phyloP scores from a whole-genome alignment of 225 moss, liverwort and hornwort genomes.

The Polytrichum commune region DNA sequence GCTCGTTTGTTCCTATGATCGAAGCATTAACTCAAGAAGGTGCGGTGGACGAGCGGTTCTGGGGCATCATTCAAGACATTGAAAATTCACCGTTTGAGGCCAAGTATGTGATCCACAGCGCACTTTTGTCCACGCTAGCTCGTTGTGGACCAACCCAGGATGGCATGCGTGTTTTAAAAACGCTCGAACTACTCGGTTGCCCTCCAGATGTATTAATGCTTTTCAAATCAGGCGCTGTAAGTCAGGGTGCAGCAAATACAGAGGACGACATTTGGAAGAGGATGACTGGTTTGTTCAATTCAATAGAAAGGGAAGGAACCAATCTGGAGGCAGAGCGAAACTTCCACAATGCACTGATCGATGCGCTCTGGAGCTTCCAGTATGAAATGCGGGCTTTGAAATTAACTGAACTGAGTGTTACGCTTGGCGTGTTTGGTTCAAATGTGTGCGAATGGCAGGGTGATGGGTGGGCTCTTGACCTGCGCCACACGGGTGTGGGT shows the following conservation, averaged over 20 bases:
- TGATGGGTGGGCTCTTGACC: slow-evolving; percentile 66
- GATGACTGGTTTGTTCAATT: slow-evolving; percentile 29
- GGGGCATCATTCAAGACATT: slow-evolving; percentile 46
- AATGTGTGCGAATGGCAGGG: slow-evolving; percentile 65
- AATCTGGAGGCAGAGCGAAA: slow-evolving; percentile 79
- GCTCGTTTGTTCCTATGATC: slow-evolving; percentile 63
- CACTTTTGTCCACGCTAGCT: slow-evolving; percentile 66
- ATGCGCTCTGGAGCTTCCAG: slow-evolving; percentile 85
- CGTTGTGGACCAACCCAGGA: slow-evolving; percentile 63
- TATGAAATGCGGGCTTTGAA: slow-evolving; percentile 77
- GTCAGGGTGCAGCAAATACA: slow-evolving; percentile 22
- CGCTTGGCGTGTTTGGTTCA: slow-evolving; percentile 61
- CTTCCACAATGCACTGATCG: slow-evolving; percentile 78
- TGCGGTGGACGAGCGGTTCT: slow-evolving; percentile 50
- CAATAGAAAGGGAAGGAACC: slow-evolving; percentile 74
- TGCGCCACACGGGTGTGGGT: slow-evolving; percentile 67
- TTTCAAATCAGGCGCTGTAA: slow-evolving; percentile 31
- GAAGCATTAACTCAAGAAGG: slow-evolving; percentile 69
- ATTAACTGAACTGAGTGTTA: slow-evolving; percentile 70
- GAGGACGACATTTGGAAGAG: slow-evolving; percentile 39
- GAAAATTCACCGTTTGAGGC: slow-evolving; percentile 50
- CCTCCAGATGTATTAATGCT: slow-evolving; percentile 57
- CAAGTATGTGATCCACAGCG: slow-evolving; percentile 55
- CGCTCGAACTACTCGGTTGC: slow-evolving; percentile 58
- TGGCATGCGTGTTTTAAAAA: slow-evolving; percentile 36